Percentiles rank a stretch among this genome's conserved stretches.
These are phyloP conservation scores for Chlorella sp. DNA, from an alignment of 139 green algal genomes.

Conservation along the genomic window DNA sequence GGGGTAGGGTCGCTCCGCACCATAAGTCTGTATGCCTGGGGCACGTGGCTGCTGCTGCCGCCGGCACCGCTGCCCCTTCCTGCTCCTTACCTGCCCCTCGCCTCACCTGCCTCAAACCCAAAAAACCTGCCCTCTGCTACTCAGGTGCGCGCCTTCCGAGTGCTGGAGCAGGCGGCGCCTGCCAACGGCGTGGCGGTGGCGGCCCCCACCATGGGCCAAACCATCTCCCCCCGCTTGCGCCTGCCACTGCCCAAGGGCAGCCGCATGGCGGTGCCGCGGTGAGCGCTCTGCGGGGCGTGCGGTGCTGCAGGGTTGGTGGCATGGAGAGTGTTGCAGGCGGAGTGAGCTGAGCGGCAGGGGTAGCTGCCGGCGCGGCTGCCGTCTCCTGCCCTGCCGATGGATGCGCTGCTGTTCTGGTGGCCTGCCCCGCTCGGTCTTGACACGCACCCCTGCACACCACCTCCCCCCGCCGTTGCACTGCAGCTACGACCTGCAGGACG, in stretches of 20 bases:
- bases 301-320: neutral
- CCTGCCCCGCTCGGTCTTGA: too few species aligned
- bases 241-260: conserved; percentile 17
- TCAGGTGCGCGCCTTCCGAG: conserved; percentile 50
- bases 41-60: too few species aligned
- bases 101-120: neutral
- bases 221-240: conserved; percentile 10
- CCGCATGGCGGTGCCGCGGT: conserved; percentile 22
- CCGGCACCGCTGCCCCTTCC: too few species aligned
- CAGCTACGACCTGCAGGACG: neutral
- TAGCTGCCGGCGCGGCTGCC: too few species aligned
- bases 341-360: neutral
- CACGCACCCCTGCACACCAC: too few species aligned
- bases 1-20: too few species aligned
- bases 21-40: too few species aligned
- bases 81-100: too few species aligned
- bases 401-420: too few species aligned
- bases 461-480: too few species aligned
- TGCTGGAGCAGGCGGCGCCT: conserved; percentile 47
- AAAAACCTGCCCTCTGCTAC: too few species aligned
- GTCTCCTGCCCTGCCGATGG: too few species aligned
- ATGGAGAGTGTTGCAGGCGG: neutral
- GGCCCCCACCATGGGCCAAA: conserved; percentile 20
- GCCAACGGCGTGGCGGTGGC: conserved; percentile 15
- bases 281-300: neutral